Evolutionary conservation across 306 rosid genomes (phyloP).

Genomic region (Quillaja saponaria): DNA sequence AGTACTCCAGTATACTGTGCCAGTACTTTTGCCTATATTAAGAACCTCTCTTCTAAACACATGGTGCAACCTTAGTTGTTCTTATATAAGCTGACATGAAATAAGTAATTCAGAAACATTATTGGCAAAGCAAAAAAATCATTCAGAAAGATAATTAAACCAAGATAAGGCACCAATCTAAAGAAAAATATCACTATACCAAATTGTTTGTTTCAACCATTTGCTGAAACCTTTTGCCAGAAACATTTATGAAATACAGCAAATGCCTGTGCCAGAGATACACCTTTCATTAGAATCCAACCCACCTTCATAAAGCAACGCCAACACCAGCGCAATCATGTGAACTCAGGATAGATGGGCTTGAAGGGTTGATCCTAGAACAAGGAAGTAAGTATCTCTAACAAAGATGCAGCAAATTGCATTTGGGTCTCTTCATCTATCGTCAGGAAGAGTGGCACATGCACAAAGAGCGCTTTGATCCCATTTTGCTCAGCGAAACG

Average conservation of each 20-base stretch:
- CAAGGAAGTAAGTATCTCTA: constrained; percentile 71
- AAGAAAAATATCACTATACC: no score
- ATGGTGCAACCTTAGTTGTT: no score
- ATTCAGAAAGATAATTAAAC: no score
- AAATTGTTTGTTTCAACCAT: neutral
- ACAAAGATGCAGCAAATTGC: constrained; percentile 84
- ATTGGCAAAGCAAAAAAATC: no score
- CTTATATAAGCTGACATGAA: no score
- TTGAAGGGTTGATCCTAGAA: constrained; percentile 24
- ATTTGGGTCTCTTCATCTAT: constrained; percentile 79
- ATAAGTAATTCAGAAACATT: no score
- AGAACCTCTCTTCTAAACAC: no score
- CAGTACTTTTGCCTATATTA: no score
- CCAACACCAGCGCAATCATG: constrained; percentile 16
- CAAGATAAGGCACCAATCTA: no score
- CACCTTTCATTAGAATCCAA: constrained; percentile 28
- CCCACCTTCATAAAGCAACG: constrained; percentile 28
- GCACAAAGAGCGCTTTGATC: constrained; percentile 80
- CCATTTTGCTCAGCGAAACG: constrained; percentile 75
- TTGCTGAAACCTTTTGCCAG: constrained; percentile 11
- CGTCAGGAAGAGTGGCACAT: constrained; percentile 84
- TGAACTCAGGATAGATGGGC: constrained; percentile 18
- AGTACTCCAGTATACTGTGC: no score
- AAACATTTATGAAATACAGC: constrained; percentile 12
- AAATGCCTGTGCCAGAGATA: constrained; percentile 25